phyloP scores from a whole-genome alignment of 129 eudicot species.

The Centella asiatica region DNA sequence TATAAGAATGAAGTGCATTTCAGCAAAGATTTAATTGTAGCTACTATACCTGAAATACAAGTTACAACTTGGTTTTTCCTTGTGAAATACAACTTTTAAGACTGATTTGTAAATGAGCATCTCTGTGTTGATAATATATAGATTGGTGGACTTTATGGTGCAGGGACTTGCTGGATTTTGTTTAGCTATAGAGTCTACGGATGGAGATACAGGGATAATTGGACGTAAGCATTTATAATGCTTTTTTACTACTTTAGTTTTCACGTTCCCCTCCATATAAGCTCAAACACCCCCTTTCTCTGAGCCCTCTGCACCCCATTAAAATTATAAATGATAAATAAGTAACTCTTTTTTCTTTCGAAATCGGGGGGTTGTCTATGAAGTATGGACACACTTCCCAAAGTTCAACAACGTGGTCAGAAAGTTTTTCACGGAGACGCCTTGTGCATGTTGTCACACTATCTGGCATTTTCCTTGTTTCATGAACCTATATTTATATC shows the following conservation, averaged over 20 bases:
- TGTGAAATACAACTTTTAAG: background rate
- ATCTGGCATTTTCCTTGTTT: too few species aligned
- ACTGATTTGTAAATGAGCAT: background rate
- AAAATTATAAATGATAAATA: too few species aligned
- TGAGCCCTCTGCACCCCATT: too few species aligned
- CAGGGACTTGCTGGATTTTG: conserved; percentile 85
- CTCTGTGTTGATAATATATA: background rate
- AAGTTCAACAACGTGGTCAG: too few species aligned
- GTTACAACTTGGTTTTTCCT: background rate
- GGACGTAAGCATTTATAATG: conserved; percentile 59
- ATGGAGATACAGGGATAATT: conserved; percentile 47
- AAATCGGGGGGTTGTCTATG: too few species aligned
- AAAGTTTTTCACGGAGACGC: too few species aligned
- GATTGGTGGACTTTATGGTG: conserved; percentile 13
- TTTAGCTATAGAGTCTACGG: conserved; percentile 66
- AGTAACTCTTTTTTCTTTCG: background rate
- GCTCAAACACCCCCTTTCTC: background rate
- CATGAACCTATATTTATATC: too few species aligned
- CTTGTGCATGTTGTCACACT: too few species aligned
- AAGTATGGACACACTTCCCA: too few species aligned
- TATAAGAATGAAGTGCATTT: too few species aligned
- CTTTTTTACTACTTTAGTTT: background rate
- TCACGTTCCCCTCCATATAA: conserved; percentile 2
- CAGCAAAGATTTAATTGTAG: too few species aligned
- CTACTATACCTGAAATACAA: background rate